Evolutionary conservation across 2,329 filamentous ascomycete genomes (phyloP).

Genomic region (Pseudocercospora pini-densiflorae): DNA sequence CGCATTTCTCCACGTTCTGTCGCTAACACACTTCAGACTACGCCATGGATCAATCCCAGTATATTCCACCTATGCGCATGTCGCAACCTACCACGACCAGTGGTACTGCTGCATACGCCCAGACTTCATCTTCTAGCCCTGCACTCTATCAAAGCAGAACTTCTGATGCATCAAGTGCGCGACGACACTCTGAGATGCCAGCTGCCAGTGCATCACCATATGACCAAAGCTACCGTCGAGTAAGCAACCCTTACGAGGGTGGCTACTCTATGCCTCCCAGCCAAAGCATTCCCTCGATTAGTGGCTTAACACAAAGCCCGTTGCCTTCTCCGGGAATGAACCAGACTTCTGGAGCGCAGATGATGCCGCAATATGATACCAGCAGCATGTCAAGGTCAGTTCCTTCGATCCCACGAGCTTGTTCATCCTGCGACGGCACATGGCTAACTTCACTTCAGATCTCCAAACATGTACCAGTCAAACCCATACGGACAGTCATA

Average conservation of each 20-base stretch:
- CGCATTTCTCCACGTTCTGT: constrained; percentile 3
- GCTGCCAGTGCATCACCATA: constrained; percentile 30
- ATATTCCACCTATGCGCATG: constrained; percentile 40
- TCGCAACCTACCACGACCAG: constrained; percentile 35
- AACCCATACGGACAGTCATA: constrained; percentile 34
- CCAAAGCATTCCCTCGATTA: constrained; percentile 40
- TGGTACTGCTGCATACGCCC: constrained; percentile 32
- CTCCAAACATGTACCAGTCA: constrained; percentile 38
- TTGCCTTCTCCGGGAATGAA: constrained; percentile 38
- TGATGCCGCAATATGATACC: constrained; percentile 33
- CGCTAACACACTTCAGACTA: constrained; percentile 31
- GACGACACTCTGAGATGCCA: constrained; percentile 36
- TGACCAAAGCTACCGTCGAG: constrained; percentile 33
- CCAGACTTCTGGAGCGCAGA: constrained; percentile 22
- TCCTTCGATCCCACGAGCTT: not conserved
- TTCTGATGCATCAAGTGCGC: constrained; percentile 23
- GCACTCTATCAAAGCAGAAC: constrained; percentile 36
- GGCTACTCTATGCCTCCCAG: constrained; percentile 35
- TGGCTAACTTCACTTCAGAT: constrained; percentile 28
- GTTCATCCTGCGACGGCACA: constrained; percentile 6
- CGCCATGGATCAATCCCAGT: constrained; percentile 38
- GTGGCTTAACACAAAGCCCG: constrained; percentile 41
- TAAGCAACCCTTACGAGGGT: constrained; percentile 36
- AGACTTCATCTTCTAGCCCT: constrained; percentile 38
- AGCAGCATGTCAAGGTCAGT: constrained; percentile 34